Conservation (phyloP, 2,329 filamentous ascomycete species). For the Xylariaceae sp. region DNA sequence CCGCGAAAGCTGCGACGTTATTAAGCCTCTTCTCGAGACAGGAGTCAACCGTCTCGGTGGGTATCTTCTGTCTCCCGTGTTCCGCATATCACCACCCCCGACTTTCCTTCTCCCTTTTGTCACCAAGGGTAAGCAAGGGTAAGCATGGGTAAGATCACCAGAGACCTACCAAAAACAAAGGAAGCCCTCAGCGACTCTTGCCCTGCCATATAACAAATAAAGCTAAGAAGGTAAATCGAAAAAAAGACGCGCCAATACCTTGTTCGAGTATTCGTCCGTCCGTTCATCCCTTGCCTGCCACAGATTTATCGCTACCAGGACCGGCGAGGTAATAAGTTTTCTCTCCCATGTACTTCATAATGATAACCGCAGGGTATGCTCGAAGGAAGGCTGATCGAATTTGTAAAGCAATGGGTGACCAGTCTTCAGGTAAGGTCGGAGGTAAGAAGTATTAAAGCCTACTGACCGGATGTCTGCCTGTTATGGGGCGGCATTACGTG, state of each 20-base stretch:
- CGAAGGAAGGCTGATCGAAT: conserved; percentile 17
- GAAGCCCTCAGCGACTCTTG: background rate
- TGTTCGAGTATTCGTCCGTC: conserved; percentile 4
- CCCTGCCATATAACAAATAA: conserved; percentile 3
- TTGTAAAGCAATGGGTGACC: conserved; percentile 31
- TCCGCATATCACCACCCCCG: conserved; percentile 36
- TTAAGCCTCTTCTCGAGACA: conserved; percentile 46
- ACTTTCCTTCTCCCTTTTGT: conserved; percentile 40
- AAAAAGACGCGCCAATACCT: conserved; percentile 1
- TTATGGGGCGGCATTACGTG: conserved; percentile 3
- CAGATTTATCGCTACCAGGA: conserved; percentile 20
- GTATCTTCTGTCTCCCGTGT: conserved; percentile 47
- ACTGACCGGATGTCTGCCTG: conserved; percentile 27
- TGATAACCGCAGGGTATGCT: conserved; percentile 22
- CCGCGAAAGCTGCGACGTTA: conserved; percentile 67
- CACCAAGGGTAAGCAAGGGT: conserved; percentile 43
- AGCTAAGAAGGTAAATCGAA: conserved; percentile 19
- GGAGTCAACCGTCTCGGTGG: conserved; percentile 43
- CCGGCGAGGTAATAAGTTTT: conserved; percentile 36
- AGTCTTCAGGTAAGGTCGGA: conserved; percentile 55
- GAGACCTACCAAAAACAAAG: conserved; percentile 13
- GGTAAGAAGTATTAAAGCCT: conserved; percentile 50
- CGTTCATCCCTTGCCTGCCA: conserved; percentile 1
- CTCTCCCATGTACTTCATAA: conserved; percentile 30
- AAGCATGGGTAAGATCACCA: conserved; percentile 41